phyloP scores from a whole-genome alignment of 1,284 basidiomycete species.

The Wolfiporia cocos region DNA sequence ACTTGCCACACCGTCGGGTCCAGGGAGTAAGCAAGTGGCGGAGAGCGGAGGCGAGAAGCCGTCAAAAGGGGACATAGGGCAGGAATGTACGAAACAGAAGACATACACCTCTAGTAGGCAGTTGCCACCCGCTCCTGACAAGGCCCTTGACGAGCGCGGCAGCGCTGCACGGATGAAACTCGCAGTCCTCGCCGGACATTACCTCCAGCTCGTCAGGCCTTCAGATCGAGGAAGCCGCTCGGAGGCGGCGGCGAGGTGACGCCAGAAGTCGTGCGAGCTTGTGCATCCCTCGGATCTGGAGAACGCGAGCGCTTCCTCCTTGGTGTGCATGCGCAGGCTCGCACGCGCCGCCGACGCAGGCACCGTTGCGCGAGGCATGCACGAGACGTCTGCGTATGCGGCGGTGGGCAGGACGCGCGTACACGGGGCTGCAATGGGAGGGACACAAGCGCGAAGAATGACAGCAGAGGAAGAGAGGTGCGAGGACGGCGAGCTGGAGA shows the following conservation, averaged over 20 bases:
- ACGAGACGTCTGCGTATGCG: conserved; percentile 37
- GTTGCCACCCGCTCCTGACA: conserved; percentile 63
- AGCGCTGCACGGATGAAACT: conserved; percentile 32
- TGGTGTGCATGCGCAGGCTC: conserved; percentile 10
- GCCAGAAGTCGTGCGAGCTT: conserved; percentile 50
- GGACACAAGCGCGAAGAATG: conserved; percentile 6
- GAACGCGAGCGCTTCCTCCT: conserved; percentile 35
- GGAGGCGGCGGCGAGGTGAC: no score
- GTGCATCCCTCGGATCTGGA: conserved; percentile 55
- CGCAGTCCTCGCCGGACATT: conserved; percentile 34
- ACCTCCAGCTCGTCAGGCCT: conserved; percentile 43
- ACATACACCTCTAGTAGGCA: conserved; percentile 54
- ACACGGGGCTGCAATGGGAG: conserved; percentile 4
- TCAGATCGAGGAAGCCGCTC: conserved; percentile 47
- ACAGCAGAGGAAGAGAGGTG: conserved; percentile 9
- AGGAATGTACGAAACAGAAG: no score
- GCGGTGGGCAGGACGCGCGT: conserved; percentile 32
- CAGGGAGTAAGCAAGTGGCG: not conserved
- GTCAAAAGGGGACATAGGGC: no score
- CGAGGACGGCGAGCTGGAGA: conserved; percentile 10
- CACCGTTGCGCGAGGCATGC: no score
- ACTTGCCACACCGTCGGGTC: no score
- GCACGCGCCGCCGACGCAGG: conserved; percentile 15
- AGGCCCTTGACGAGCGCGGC: conserved; percentile 43
- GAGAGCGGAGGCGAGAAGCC: no score